Percentiles rank a stretch among this genome's conserved stretches.
Conservation (phyloP, 2,329 filamentous ascomycete genomes). For the Colletotrichum orchidophilum region DNA sequence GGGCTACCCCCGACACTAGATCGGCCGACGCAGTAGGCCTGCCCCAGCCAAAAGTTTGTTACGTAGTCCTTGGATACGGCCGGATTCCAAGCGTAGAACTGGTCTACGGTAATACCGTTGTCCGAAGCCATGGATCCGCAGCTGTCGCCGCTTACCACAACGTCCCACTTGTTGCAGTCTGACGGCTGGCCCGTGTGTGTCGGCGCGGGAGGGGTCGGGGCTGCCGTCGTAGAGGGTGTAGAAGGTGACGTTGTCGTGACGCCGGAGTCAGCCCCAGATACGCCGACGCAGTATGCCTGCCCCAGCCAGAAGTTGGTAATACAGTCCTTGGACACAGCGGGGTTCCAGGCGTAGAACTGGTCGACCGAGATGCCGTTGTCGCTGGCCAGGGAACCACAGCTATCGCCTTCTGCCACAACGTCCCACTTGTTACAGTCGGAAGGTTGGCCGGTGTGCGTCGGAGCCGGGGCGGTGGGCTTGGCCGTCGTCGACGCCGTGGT, state of each 20-base stretch:
- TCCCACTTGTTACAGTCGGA: slow-evolving; percentile 34
- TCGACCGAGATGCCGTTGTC: slow-evolving; percentile 28
- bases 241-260: too few relatives aligned
- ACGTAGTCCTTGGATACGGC: slow-evolving; percentile 37
- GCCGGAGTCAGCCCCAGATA: background rate
- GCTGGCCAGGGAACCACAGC: slow-evolving; percentile 19
- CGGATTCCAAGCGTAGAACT: slow-evolving; percentile 35
- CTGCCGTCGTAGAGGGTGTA: slow-evolving; percentile 17
- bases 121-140: slow-evolving; percentile 21
- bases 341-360: slow-evolving; percentile 35
- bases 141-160: slow-evolving; percentile 28
- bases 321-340: slow-evolving; percentile 37
- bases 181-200: slow-evolving; percentile 34
- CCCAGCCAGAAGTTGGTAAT: slow-evolving; percentile 38
- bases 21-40: slow-evolving; percentile 39
- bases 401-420: slow-evolving; percentile 29
- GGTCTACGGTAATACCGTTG: slow-evolving; percentile 28
- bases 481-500: slow-evolving; percentile 14
- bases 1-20: background rate
- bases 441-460: slow-evolving; percentile 34
- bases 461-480: slow-evolving; percentile 22
- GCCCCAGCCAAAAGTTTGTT: slow-evolving; percentile 38
- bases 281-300: slow-evolving; percentile 39
- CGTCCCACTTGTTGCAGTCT: slow-evolving; percentile 34
- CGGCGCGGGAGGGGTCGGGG: slow-evolving; percentile 24